Percentiles rank a stretch among this genome's conserved stretches.
Conservation (phyloP, 768 basidiomycete genomes). For the Xanthoconium purpureum region DNA sequence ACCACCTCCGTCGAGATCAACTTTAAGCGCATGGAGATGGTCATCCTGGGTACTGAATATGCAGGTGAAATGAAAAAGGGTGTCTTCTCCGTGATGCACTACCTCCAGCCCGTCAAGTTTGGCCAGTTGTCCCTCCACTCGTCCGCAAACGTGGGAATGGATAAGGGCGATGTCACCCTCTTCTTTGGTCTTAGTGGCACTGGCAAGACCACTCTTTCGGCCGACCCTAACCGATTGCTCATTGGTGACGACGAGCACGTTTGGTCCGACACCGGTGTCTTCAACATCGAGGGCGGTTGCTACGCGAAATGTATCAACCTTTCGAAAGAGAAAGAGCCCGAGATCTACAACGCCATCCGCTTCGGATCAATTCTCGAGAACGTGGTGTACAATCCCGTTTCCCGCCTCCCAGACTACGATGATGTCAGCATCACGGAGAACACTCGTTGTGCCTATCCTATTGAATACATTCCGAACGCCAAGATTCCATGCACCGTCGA, state of each 20-base stretch:
- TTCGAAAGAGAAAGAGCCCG: conserved; percentile 95
- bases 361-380: conserved; percentile 98
- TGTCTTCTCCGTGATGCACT: conserved; percentile 99
- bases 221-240: conserved; percentile 88
- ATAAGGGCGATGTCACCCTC: conserved; percentile 88
- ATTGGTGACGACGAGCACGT: conserved; percentile 99
- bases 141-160: conserved; percentile 91
- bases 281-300: conserved; percentile 99
- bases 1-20: conserved; percentile 99
- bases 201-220: conserved; percentile 97
- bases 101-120: conserved; percentile 97
- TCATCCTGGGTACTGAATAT: conserved; percentile 97
- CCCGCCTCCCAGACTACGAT: conserved; percentile 89
- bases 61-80: conserved; percentile 99
- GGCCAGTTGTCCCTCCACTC: conserved; percentile 97
- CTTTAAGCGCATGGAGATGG: conserved; percentile 99
- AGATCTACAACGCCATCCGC: conserved; percentile 92
- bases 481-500: conserved; percentile 88
- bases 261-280: conserved; percentile 98
- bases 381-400: conserved; percentile 88
- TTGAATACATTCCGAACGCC: conserved; percentile 95
- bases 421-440: conserved; percentile 98
- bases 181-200: conserved; percentile 99
- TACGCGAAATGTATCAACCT: conserved; percentile 99
- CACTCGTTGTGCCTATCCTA: conserved; percentile 98